Conservation (phyloP, 1,284 basidiomycete species). For the Austropuccinia psidii region DNA sequence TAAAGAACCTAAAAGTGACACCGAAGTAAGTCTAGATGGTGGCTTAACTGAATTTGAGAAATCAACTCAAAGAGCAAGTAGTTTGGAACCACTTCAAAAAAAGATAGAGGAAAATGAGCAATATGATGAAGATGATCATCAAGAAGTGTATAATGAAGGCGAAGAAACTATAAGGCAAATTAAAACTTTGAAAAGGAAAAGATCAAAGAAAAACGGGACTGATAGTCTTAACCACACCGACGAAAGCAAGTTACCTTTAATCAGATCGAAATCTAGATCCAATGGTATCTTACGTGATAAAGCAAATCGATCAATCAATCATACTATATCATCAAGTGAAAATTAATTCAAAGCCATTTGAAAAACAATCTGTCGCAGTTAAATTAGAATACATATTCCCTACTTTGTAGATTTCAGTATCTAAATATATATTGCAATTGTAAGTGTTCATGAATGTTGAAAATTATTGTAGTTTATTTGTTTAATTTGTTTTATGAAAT, state of each 20-base stretch:
- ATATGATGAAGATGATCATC: too few species aligned
- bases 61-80: too few species aligned
- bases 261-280: not conserved
- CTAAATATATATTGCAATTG: not conserved
- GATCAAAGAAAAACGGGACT: not conserved
- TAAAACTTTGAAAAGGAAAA: not conserved
- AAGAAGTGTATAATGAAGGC: not conserved
- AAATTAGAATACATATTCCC: not conserved
- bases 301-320: slow-evolving; percentile 2
- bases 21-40: too few species aligned
- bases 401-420: not conserved
- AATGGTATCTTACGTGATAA: slow-evolving; percentile 32
- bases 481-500: too few species aligned
- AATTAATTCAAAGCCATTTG: not conserved
- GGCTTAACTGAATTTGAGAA: too few species aligned
- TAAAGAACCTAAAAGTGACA: too few species aligned
- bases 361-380: not conserved
- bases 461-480: too few species aligned
- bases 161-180: not conserved
- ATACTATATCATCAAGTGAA: not conserved
- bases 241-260: too few species aligned
- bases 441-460: not conserved
- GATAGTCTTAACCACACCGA: too few species aligned
- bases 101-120: not conserved
- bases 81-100: too few species aligned